Conservation (phyloP, 768 basidiomycete species). For the Amanita thiersii region DNA sequence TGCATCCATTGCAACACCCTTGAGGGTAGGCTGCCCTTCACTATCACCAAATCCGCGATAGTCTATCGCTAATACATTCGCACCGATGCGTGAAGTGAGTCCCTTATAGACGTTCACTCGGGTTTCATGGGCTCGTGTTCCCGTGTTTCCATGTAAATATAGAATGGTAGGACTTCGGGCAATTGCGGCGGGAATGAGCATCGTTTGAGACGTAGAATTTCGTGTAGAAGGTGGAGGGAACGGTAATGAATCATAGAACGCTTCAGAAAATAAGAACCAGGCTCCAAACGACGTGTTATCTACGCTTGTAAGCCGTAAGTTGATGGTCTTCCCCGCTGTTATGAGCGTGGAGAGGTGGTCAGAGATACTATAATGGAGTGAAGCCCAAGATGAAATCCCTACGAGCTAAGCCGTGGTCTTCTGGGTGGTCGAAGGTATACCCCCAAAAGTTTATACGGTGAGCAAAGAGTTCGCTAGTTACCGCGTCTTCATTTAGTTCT, state of each 20-base stretch:
- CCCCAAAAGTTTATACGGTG: constrained; percentile 27
- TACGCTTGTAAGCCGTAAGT: constrained; percentile 46
- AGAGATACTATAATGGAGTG: neutral
- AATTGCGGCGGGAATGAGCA: constrained; percentile 21
- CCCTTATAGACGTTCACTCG: constrained; percentile 45
- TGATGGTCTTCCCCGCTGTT: constrained; percentile 53
- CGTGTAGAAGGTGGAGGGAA: constrained; percentile 25
- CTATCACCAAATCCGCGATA: constrained; percentile 77
- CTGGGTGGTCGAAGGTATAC: constrained; percentile 29
- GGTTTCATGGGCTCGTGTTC: constrained; percentile 43
- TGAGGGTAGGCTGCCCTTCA: constrained; percentile 49
- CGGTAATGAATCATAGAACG: constrained; percentile 31
- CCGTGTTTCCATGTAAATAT: constrained; percentile 72
- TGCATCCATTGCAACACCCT: constrained; percentile 53
- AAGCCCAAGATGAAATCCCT: constrained; percentile 11
- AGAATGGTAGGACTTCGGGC: constrained; percentile 46
- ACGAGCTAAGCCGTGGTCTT: constrained; percentile 35
- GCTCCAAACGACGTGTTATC: constrained; percentile 62
- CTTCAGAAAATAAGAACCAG: constrained; percentile 56
- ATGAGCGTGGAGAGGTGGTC: neutral
- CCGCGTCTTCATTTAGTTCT: neutral
- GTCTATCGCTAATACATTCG: constrained; percentile 62
- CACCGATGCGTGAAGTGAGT: constrained; percentile 40
- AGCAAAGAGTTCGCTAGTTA: constrained; percentile 27
- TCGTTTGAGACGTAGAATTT: constrained; percentile 20